Base-by-base conservation (phyloP, 2,329 filamentous ascomycete genomes). In the Periconia macrospinosa region DNA sequence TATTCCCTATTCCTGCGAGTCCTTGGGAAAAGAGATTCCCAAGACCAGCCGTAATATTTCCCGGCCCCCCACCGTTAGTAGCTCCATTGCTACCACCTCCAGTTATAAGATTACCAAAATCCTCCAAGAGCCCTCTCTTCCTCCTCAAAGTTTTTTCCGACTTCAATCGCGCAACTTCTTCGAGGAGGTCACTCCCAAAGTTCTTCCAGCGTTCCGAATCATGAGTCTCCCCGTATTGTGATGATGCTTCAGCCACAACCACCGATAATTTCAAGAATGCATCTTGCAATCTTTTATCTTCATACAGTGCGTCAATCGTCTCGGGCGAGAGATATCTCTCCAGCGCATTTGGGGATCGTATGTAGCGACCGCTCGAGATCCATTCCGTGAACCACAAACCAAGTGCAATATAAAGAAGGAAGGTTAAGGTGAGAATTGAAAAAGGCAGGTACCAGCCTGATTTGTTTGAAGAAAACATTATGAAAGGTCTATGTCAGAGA, bases 391-490 rank as follows among this genome's bases (percentile, higher is more conserved):
- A 58, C 53, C 62, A 60, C n/a, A 63, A 54, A 17, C 52, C 50
- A 40, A 58, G 20, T 1, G 53, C 53, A 3, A 54, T 56, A 48
- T 54, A 66, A 2, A 64, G 48, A 50, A 70, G 49, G n/a, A 62
- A 59, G 5, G 51, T 27, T 20, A 54, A 13, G 2, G 53, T 33
- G 13, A 63, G 41, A 30, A 57, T 49, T 37, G 54, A 54, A 42
- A 66, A 53, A 30, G 57, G 58, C 14, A 69, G 56, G 59, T 66
- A 63, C 65, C 65, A 68, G 58, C 60, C 58, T 52, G 49, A 44
- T 47, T 54, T 65, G n/a, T 46, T 59, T 58, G 62, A 44, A 23
- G 27, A 45, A 63, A 63, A 62, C 62, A 69, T 69, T 63, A 66
- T 68, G 55, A 58, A 48, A 48, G 47, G 44, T 13, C 5, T 37